Base-by-base conservation (phyloP, 495 filamentous ascomycete species). In the Annulohypoxylon nitens region DNA sequence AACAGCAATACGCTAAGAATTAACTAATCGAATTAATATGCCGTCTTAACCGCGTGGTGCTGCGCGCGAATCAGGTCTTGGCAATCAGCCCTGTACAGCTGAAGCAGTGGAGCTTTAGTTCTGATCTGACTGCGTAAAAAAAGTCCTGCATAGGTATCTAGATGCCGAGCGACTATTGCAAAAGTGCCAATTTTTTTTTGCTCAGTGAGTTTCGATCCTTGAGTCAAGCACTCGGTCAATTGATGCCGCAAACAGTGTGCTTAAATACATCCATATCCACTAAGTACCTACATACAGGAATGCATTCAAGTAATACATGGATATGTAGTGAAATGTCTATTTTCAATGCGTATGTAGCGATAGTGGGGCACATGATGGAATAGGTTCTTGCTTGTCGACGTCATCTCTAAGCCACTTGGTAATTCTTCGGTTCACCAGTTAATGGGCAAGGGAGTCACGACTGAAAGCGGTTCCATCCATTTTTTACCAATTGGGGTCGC, bases 361-460 rank as follows among this genome's bases (percentile, higher is more conserved):
- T 69, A 62, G 36, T 64, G 51, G 39, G 36, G 47, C 43, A 66
- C 54, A 64, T 66, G 55, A 66, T 48, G 9, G 23, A 58, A 20
- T 23, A 47, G 43, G 43, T 37, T 54, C 36, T 33, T 43, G 55
- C 30, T 30, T 54, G 55, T 48, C 61, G 55, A 71, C 69, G 69
- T 71, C 69, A 71, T 71, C 45, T 34, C 67, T 51, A 63, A 70
- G 67, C 67, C 67, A 70, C 67, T 70, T 43, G 11, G 47, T 61
- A 53, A 26, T 33, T 48, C 18, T 50, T 12, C 23, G 9, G 23
- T 25, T 51, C 25, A 12, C 48, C 9, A 51, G 18, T 50, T 20
- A 50, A 14, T 54, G 18, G 10, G 9, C 26, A 53, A 39, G 36
- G 36, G 9, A 39, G 39, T 43, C 39, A 43, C 39, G 12, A 43